These are phyloP conservation scores for Trichoderma arundinaceum DNA, from an alignment of 2,329 filamentous ascomycete species.

Conservation along the genomic window DNA sequence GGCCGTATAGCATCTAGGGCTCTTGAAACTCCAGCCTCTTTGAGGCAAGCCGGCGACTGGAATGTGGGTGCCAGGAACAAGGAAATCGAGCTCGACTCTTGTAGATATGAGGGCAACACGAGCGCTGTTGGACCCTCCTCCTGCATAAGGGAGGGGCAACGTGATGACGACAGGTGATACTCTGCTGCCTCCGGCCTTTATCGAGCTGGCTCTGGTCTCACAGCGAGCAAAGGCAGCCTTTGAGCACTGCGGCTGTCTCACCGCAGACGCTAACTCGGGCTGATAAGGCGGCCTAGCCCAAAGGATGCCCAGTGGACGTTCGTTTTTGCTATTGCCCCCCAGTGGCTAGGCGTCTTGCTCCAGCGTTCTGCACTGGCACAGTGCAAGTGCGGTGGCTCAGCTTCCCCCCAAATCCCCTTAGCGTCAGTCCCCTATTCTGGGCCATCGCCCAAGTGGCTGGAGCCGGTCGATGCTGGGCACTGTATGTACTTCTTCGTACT, in stretches of 20 bases:
- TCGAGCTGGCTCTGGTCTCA: conserved; percentile 3
- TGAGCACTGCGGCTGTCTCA: conserved; percentile 23
- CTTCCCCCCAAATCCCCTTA: conserved; percentile 25
- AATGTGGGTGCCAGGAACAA: conserved; percentile 18
- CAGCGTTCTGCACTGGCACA: not conserved
- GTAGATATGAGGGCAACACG: conserved; percentile 1
- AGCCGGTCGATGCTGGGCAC: conserved; percentile 4
- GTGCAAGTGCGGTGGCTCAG: conserved; percentile 32
- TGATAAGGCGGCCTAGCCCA: conserved; percentile 22
- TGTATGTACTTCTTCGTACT: conserved; percentile 24
- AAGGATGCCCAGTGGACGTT: conserved; percentile 24
- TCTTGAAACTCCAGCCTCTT: not conserved
- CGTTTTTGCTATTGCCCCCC: not conserved
- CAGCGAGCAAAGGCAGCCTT: conserved; percentile 10
- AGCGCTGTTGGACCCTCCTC: conserved; percentile 22
- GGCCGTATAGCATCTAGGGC: not conserved
- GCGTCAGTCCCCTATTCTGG: conserved; percentile 33
- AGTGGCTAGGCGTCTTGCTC: conserved; percentile 9
- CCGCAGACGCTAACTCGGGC: conserved; percentile 28
- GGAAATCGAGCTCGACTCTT: not conserved
- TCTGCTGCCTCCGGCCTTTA: conserved; percentile 9
- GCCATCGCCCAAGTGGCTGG: conserved; percentile 19
- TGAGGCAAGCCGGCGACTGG: not conserved
- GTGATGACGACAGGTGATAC: conserved; percentile 31
- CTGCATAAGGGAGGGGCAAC: conserved; percentile 30